Percentiles rank a stretch among this genome's conserved stretches.
Conservation (phyloP, 495 filamentous ascomycete genomes). For the Aspergillus sparsus region DNA sequence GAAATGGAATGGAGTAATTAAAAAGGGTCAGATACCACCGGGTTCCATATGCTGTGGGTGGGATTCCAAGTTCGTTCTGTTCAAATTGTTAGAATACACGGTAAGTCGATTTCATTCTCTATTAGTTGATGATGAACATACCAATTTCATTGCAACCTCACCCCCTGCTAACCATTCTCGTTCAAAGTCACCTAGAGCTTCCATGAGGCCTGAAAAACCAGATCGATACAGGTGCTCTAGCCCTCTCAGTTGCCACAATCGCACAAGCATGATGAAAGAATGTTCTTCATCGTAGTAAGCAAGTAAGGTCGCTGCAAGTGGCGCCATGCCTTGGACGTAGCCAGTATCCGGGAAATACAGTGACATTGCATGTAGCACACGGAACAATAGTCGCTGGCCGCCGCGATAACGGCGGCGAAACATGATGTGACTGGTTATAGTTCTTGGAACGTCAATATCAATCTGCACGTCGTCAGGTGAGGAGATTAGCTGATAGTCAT, state of each 20-base stretch:
- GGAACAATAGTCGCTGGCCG: conserved; percentile 88
- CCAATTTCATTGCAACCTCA: conserved; percentile 74
- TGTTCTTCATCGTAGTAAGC: conserved; percentile 97
- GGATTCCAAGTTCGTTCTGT: conserved; percentile 76
- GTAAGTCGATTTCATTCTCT: not conserved
- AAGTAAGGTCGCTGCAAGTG: conserved; percentile 86
- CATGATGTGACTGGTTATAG: conserved; percentile 96
- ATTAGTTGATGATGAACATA: conserved; percentile 48
- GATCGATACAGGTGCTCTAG: conserved; percentile 80
- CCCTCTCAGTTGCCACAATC: conserved; percentile 86
- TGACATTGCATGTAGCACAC: conserved; percentile 87
- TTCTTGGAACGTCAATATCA: conserved; percentile 94
- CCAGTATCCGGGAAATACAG: conserved; percentile 89
- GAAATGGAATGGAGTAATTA: conserved; percentile 94
- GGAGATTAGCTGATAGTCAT: conserved; percentile 66
- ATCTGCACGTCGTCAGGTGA: conserved; percentile 96
- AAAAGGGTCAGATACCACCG: conserved; percentile 98
- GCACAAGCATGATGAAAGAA: conserved; percentile 91
- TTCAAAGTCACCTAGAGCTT: conserved; percentile 85
- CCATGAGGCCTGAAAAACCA: conserved; percentile 86
- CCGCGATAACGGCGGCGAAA: conserved; percentile 89
- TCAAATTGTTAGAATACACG: conserved; percentile 14
- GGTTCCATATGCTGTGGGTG: conserved; percentile 89
- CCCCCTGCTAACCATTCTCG: conserved; percentile 75
- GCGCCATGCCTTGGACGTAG: conserved; percentile 98